phyloP scores from a whole-genome alignment of 176 grass and related monocot genomes.

The Oropetium thomaeum region DNA sequence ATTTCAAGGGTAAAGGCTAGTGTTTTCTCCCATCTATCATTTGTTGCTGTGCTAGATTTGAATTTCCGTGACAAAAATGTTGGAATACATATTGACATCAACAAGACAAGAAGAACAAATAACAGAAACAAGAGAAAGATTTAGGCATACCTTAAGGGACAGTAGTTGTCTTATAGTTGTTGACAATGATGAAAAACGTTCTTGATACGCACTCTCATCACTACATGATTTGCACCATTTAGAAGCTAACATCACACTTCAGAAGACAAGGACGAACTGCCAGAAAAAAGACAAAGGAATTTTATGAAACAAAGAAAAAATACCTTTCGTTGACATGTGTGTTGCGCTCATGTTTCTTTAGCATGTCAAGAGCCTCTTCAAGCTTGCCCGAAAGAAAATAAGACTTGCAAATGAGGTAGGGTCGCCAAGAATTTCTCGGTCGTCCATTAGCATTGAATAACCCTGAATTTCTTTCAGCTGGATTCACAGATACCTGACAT shows the following conservation, averaged over 20 bases:
- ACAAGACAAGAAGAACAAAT: background rate
- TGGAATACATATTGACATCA: background rate
- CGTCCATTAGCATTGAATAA: conserved; percentile 25
- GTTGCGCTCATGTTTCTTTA: conserved; percentile 73
- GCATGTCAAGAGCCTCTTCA: conserved; percentile 74
- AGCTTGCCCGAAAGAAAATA: conserved; percentile 91
- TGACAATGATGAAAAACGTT: conserved; percentile 54
- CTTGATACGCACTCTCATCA: conserved; percentile 27
- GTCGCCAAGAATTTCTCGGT: conserved; percentile 49
- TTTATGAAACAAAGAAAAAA: conserved; percentile 16
- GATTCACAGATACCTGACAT: conserved; percentile 68
- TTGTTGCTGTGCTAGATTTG: background rate
- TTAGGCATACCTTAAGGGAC: conserved; percentile 74
- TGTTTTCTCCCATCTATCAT: background rate
- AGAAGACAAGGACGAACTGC: background rate
- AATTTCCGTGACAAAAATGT: conserved; percentile 12
- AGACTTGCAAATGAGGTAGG: conserved; percentile 63
- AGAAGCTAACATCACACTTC: conserved; percentile 41
- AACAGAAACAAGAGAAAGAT: conserved; percentile 17
- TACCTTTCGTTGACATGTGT: conserved; percentile 49
- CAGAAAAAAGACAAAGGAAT: conserved; percentile 3
- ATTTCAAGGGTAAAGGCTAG: background rate
- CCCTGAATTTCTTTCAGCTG: conserved; percentile 54
- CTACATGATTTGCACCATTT: conserved; percentile 41
- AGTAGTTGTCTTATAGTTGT: conserved; percentile 58